Evolutionary conservation across 352 stramenopile genomes (phyloP), one percentile per base, ranked within the genome.

Genomic region (Phytophthora colocasiae): DNA sequence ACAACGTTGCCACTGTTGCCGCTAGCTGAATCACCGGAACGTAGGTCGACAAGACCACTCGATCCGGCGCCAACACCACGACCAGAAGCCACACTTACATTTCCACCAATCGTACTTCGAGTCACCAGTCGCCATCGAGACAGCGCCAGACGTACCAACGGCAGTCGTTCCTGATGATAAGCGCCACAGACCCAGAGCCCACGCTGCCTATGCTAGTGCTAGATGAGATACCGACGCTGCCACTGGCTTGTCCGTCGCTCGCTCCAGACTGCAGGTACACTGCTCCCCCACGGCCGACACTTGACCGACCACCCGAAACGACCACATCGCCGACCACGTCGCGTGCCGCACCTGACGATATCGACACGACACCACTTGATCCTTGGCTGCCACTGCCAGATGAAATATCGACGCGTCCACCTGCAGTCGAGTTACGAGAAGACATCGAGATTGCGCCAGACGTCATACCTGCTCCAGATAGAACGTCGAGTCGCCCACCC

Each of bases 331-430:
- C 64, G 39, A 62, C 64, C 32, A 47, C 38, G 34, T 67, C 57
- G 29, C 64, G 57, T 39, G 50, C 50, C 39, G 40, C 59, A 9
- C 72, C 64, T 49, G 61, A 58, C 19, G 63, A 64, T 39, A 70
- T 63, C 8, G 66, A 63, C n/a, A 67, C 60, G 34, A 67, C 11
- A 24, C 73, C 69, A 26, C 54, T 70, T 6, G 65, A 68, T 10
- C 65, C 73, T 34, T 61, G 53, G n/a, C 49, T 54, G n/a, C 58
- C 62, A 45, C 66, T 19, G 27, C 66, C 66, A 57, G 66, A 74
- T 7, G 38, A 44, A 17, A 69, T 34, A 58, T 57, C 60, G 29
- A 69, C 6, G 47, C 52, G 51, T 22, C 60, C 60, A 27, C 38
- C 43, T 52, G 52, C 39, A 27, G 43, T 69, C 17, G 60, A 58